Base-by-base conservation (phyloP, 1,284 basidiomycete species). In the Tylopilus sp. region DNA sequence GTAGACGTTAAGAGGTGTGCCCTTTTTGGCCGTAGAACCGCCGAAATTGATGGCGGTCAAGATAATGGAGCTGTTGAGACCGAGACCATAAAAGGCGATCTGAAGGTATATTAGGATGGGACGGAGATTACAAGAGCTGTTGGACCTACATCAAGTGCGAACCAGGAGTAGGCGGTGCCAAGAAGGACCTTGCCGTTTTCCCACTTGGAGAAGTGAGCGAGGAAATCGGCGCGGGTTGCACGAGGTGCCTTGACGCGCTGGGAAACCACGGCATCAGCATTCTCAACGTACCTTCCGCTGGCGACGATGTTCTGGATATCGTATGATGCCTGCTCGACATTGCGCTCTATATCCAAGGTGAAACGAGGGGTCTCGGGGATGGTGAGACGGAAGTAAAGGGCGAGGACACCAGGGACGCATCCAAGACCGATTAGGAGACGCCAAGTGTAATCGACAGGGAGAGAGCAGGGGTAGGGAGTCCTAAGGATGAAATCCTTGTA, bases 291-390 rank as follows among this genome's bases (percentile, higher is more conserved):
- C 16, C 60, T 69, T 25, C 66, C 66, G 15, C 67, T 70, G 43
- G 71, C 65, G 46, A 82, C 59, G 56, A 80, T 79, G 25, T 72
- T 73, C 40, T 73, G 66, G 41, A 79, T 79, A 58, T 84, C 79
- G 45, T 71, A 67, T n/a, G 74, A 54, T 19, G 80, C 81, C 58
- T 78, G 76, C 49, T 76, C 72, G 46, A 84, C 70, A 63, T 85
- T 81, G 50, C 81, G 76, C 66, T 85, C 81, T 48, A 86, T 69
- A 63, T 86, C 84, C 77, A 86, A 81, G 31, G 82, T 86, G 71
- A 81, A 87, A 49, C 83, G 79, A 37, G 83, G 71, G 0, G 78
- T 78, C 58, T 82, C 80, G 9, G 78, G 77, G 29, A 82, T 75
- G 3, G 76, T 79, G 25, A 81, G 69, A 44, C 78, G 77, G 65